Evolutionary conservation across 2,329 filamentous ascomycete species (phyloP), one percentile per base, ranked within the genome.

Genomic region (Ilyonectria destructans): DNA sequence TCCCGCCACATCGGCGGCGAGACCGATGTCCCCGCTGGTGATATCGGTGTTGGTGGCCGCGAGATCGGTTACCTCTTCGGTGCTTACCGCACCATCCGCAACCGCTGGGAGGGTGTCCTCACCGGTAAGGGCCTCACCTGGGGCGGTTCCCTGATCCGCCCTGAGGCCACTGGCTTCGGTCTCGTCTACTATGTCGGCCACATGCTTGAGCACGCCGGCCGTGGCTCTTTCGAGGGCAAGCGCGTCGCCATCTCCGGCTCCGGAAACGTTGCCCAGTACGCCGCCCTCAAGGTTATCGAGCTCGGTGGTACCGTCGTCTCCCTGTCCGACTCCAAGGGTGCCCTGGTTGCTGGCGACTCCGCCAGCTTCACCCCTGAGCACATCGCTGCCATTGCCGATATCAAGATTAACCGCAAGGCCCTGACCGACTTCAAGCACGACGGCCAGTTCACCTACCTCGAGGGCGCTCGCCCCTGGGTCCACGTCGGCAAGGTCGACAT

Each of bases 211-310:
- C 92, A 97, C 83, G 93, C 94, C 75, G 94, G 94, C 82, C 91
- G 92, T 81, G 95, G 97, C 80, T 89, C 88, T 74, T 97, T 97
- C 86, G 84, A 89, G 71, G 96, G 95, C 85, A 98, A 98, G 90
- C 92, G 92, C 68, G 96, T 98, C 65, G 94, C 96, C 82, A 92
- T 99, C 83, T 98, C 96, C 51, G 96, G 96, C 71, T 98, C 96
- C 67, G 96, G 96, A 75, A 99, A 99, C 86, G 96, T 98, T 62
- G 96, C 96, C 35, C 96, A 98, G 87, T 98, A 96, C 86, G 96
- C 96, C 35, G 96, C 96, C 1, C 92, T 98, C 76, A 98, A 98
- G 87, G 91, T 92, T 80, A 96, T 98, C 78, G 95, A 98, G 88
- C 94, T 98, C 76, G 96, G 96, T 77, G 96, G 92, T 71, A 96